phyloP scores from a whole-genome alignment of 2,329 filamentous ascomycete genomes.

The Colletotrichum aenigma region DNA sequence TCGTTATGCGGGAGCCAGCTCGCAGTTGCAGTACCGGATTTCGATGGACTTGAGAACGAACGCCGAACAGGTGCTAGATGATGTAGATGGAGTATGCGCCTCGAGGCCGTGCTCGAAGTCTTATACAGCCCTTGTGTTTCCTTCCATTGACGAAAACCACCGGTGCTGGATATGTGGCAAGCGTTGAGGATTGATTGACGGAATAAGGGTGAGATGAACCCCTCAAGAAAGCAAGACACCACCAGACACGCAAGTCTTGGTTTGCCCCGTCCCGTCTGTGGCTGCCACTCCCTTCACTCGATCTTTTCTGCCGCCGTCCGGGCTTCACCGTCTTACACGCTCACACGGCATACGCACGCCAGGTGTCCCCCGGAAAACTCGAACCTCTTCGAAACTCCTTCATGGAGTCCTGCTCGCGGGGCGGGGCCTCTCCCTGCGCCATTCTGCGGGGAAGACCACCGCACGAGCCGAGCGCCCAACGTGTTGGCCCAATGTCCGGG shows the following conservation, averaged over 20 bases:
- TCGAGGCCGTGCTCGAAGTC: conserved; percentile 3
- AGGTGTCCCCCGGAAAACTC: conserved; percentile 7
- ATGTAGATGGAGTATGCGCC: neutral
- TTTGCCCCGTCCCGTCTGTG: neutral
- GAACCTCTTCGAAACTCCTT: conserved; percentile 13
- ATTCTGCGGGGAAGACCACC: conserved; percentile 2
- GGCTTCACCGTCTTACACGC: neutral
- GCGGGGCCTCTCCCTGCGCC: neutral
- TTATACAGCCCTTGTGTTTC: neutral
- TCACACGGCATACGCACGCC: neutral
- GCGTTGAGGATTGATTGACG: neutral
- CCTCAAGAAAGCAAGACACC: neutral
- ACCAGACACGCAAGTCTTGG: neutral
- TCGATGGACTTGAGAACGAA: neutral
- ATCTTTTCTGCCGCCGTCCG: neutral
- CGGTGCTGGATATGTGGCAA: neutral
- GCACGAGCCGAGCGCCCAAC: neutral
- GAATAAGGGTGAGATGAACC: conserved; percentile 7
- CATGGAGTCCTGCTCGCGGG: neutral
- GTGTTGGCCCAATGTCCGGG: neutral
- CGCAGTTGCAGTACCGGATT: neutral
- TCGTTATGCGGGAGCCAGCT: conserved; percentile 6
- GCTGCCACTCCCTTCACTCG: neutral
- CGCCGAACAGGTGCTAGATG: neutral
- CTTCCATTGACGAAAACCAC: neutral